Conservation (phyloP, 495 filamentous ascomycete species). For the Neurospora hispaniola region DNA sequence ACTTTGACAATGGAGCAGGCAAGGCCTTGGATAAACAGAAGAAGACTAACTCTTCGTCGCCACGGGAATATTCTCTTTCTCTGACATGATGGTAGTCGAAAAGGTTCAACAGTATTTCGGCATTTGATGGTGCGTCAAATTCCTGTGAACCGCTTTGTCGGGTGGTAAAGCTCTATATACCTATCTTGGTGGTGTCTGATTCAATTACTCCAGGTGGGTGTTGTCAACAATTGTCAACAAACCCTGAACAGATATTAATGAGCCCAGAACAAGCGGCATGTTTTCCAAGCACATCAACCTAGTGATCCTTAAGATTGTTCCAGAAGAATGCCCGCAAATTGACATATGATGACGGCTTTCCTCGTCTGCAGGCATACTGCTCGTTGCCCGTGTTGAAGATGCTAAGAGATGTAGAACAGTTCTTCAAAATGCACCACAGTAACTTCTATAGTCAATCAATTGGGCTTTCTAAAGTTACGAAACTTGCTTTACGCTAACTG, state of each 20-base stretch:
- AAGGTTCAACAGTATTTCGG: neutral
- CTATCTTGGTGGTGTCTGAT: too few relatives aligned
- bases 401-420: neutral
- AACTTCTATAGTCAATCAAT: neutral
- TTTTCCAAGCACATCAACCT: neutral
- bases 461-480: neutral
- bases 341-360: neutral
- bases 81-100: neutral
- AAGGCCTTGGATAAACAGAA: neutral
- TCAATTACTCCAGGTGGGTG: neutral
- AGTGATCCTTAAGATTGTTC: neutral
- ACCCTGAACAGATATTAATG: neutral
- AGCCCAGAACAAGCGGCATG: neutral
- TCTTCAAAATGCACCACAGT: neutral
- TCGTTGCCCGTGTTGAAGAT: neutral
- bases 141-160: neutral
- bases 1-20: neutral
- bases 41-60: neutral
- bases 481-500: neutral
- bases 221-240: neutral
- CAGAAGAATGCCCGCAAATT: neutral
- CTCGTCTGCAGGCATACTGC: neutral
- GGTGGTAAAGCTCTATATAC: neutral
- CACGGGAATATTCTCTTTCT: neutral
- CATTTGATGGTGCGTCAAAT: neutral